Base-by-base conservation (phyloP, 371 early-diverging fungal genomes). In the Phascolomyces articulosus region DNA sequence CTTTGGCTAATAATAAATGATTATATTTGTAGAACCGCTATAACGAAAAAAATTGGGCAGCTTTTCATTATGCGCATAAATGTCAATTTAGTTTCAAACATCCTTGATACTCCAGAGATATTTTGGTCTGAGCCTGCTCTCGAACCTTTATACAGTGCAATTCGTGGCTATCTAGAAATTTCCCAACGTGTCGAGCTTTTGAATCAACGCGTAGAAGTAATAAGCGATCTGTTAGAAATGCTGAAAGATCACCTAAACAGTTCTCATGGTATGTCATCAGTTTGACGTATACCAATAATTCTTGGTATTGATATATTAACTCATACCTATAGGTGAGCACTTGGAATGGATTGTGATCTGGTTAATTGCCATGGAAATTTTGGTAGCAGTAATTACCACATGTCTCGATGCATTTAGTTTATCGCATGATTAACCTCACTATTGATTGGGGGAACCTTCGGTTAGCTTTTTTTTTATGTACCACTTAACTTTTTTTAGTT, bases 41-140 rank as follows among this genome's bases (percentile, higher is more conserved):
- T 87, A 54, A 85, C 86, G 9, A 82, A 86, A 58, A 86, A 86
- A 77, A 87, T 87, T 68, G 88, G 88, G 0, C 86, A 87, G 74
- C 72, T 94, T 44, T 94, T 93, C 72, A 90, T 91, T 59, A 90
- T 93, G 87, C 86, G 95, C 9, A 93, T 94, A 76, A 93, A 95
- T 65, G 94, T 95, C 57, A 94, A 93, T 68, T 78, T 95, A 20
- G 95, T 96, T 16, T 87, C 87, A 47, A 91, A 92, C 57, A 89
- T 93, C 18, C 78, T 94, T 63, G 94, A 95, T 69, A 90, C 90
- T 29, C 95, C 95, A 34, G 95, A 95, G 66, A 89, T 94, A 44
- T 94, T 94, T 62, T 94, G 93, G 93, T 90, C 91, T 13, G 92
- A 93, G 62, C 94, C 94, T 7, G 83, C 90, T 15, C 76, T 93